These are phyloP conservation scores for Cladosporium sp. DNA, from an alignment of 2,329 filamentous ascomycete species.

Conservation along the genomic window DNA sequence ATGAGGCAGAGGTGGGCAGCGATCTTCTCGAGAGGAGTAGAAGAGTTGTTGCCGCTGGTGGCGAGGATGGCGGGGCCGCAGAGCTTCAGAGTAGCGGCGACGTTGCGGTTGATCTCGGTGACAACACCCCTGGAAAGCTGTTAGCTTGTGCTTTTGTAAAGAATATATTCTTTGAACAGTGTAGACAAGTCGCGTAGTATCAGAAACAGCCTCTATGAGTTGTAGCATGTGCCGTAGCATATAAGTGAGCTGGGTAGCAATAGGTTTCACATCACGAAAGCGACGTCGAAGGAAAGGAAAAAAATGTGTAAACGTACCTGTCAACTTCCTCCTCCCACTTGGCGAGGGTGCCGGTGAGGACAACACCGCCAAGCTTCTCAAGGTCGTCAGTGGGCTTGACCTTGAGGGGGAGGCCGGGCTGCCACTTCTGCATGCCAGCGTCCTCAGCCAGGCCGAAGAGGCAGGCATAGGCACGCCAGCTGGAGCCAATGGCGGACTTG, in stretches of 20 bases:
- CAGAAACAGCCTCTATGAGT: constrained; percentile 47
- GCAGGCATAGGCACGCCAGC: constrained; percentile 90
- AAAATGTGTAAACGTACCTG: constrained; percentile 62
- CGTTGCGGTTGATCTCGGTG: constrained; percentile 90
- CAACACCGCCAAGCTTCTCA: constrained; percentile 77
- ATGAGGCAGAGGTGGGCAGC: constrained; percentile 72
- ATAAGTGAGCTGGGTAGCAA: constrained; percentile 99
- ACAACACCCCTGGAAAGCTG: constrained; percentile 65
- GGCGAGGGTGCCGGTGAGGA: constrained; percentile 77
- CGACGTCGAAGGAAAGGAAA: constrained; percentile 12
- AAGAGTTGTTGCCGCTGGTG: constrained; percentile 55
- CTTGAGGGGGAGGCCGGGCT: constrained; percentile 79
- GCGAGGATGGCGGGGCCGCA: constrained; percentile 83
- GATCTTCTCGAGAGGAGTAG: constrained; percentile 51
- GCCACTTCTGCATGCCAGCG: constrained; percentile 74
- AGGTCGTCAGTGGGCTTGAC: constrained; percentile 74
- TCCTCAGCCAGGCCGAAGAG: constrained; percentile 86
- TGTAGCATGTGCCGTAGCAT: constrained; percentile 56
- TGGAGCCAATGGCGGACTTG: constrained; percentile 83
- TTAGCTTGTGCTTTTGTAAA: constrained; percentile 38
- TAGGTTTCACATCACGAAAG: constrained; percentile 72
- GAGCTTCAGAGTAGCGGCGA: constrained; percentile 83
- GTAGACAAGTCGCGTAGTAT: constrained; percentile 24
- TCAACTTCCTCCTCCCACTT: constrained; percentile 89
- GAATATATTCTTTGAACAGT: background rate